Base-by-base conservation (phyloP, 2,329 filamentous ascomycete species). In the Pyrenophora graminea region DNA sequence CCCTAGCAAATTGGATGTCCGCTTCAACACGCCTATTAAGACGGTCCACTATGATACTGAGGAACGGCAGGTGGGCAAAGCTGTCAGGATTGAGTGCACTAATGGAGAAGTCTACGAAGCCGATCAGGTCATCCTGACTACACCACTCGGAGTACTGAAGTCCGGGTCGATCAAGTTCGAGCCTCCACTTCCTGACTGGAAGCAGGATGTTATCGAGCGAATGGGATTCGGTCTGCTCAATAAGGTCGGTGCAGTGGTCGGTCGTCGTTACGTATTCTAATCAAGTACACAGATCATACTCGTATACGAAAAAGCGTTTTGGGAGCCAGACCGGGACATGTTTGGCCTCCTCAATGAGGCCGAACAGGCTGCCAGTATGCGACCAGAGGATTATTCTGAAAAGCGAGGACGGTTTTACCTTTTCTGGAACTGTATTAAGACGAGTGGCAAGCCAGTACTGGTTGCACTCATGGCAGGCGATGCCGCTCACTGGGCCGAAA, bases 381-480 rank as follows among this genome's bases (percentile, higher is more conserved):
- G 86, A 38, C 91, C 95, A 65, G 82, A 83, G 43, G 89, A 96
- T 59, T 97, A 97, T 66, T 80, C 85, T 4, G 79, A 82, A 3
- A 86, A 85, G 55, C 85, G 93, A 45, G 93, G 93, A n/a, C 87
- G 92, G 19, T 96, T 96, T 75, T 99, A 97, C 67, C 85, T 99
- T 63, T 97, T 96, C 84, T 97, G 96, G 84, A 97, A 99, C 65
- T 91, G 91, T 47, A 88, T 91, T 53, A 90, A 91, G 62, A 96
- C 90, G 3, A 91, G 89, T 39, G 95, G 95, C 1, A 79, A 96
- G 31, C 94, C 77, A 31, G 91, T 91, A 44, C 80, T 97, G 19
- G 85, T 97, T 54, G 94, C 91, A 7, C 81, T 99, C 23, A 97
- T 99, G 93, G 93, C 93, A 42, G 94, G 94, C 18, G 90, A 97